Conservation (phyloP, 139 green algal genomes). For the Chlamydomonas sp. region DNA sequence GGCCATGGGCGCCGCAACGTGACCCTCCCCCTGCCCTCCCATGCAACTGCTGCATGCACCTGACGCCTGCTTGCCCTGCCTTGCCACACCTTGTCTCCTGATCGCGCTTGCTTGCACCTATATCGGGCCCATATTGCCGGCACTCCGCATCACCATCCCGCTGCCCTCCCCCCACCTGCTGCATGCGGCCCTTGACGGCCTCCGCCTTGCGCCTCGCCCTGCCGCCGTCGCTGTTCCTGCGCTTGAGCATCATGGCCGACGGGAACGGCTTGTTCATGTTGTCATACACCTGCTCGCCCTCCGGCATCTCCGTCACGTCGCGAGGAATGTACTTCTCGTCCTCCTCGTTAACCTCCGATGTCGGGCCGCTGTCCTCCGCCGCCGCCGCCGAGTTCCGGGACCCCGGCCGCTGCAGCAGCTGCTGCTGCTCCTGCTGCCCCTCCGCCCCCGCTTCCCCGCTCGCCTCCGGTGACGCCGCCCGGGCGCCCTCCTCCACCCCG, state of each 20-base stretch:
- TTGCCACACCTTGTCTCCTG: no score
- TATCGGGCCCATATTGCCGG: no score
- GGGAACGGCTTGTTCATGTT: slow-evolving; percentile 17
- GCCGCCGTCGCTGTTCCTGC: background rate
- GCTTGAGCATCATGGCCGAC: slow-evolving; percentile 21
- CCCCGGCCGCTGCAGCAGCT: background rate
- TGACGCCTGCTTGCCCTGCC: no score
- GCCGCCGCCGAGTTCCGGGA: background rate
- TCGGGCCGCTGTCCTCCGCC: background rate
- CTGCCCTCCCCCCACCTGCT: slow-evolving; percentile 14
- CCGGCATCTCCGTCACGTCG: background rate
- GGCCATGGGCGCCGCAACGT: no score
- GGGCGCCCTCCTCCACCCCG: background rate
- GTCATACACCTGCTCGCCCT: background rate
- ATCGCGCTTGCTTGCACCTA: no score
- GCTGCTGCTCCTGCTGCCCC: background rate
- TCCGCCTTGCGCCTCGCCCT: slow-evolving; percentile 14
- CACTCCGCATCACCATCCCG: background rate
- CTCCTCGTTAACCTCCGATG: background rate
- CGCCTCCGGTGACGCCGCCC: background rate
- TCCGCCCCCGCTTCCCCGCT: background rate
- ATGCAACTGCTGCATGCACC: no score
- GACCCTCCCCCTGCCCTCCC: no score
- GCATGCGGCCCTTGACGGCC: slow-evolving; percentile 35
- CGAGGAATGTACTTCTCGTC: background rate